A percentile compares a stretch with the other conserved stretches of the same genome.
These are phyloP conservation scores for Trichophyton equinum DNA, from an alignment of 2,329 filamentous ascomycete genomes.

Conservation along the genomic window DNA sequence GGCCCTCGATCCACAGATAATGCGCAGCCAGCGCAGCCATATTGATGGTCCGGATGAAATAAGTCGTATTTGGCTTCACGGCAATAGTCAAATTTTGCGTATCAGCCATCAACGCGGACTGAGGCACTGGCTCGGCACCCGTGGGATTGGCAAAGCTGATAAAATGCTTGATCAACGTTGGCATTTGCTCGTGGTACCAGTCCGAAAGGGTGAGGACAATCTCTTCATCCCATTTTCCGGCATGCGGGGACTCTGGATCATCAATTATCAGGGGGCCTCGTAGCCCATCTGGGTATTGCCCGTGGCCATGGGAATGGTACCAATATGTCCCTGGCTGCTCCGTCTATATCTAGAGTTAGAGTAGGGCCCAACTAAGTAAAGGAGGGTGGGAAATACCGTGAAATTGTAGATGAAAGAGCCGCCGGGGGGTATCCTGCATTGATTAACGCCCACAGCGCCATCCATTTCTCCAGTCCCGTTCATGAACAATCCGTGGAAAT, in stretches of 20 bases:
- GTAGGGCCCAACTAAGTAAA: not conserved
- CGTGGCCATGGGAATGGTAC: constrained; percentile 23
- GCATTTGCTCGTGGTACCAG: constrained; percentile 53
- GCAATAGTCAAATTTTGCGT: constrained; percentile 46
- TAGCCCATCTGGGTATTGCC: constrained; percentile 22
- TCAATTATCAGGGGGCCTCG: constrained; percentile 25
- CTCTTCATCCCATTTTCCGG: constrained; percentile 46
- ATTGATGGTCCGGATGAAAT: constrained; percentile 58
- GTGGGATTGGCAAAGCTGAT: constrained; percentile 39
- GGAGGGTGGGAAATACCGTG: not conserved
- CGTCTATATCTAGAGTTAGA: constrained; percentile 16
- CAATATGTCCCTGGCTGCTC: constrained; percentile 21
- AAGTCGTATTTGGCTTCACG: constrained; percentile 55
- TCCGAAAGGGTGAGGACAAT: constrained; percentile 51
- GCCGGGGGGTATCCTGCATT: constrained; percentile 27
- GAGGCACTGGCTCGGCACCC: constrained; percentile 52
- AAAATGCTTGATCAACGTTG: constrained; percentile 35
- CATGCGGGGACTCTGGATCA: constrained; percentile 41
- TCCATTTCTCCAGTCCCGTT: constrained; percentile 37
- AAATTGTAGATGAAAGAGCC: constrained; percentile 20
- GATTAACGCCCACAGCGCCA: constrained; percentile 22
- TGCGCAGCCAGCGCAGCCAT: constrained; percentile 45
- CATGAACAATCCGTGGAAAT: constrained; percentile 56
- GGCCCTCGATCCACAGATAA: constrained; percentile 13
- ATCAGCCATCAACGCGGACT: constrained; percentile 59